Base-by-base conservation (phyloP, 2,329 filamentous ascomycete genomes). In the Aspergillus chevalieri region DNA sequence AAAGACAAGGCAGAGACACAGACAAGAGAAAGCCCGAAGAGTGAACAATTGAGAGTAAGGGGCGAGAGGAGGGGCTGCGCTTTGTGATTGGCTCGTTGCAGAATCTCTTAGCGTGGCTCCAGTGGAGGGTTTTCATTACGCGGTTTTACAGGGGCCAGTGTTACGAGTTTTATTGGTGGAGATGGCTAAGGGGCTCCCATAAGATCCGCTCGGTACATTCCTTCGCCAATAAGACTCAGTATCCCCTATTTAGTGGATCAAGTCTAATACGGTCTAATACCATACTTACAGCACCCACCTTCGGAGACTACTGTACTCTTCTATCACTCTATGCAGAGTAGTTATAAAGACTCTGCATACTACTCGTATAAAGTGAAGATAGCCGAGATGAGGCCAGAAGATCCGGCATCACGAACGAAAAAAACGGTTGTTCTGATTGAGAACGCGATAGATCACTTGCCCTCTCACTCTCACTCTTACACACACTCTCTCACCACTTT, bases 11-110 rank as follows among this genome's bases (percentile, higher is more conserved):
- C 43, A 47, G 47, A 43, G 26, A 24, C 9, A 41, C 34, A 8
- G 12, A 28, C 33, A 39, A 47, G 26, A 28, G 49, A 50, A 47
- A 46, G 43, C 33, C 22, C 38, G 49, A 45, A 52, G 51, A 49
- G 34, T 41, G 43, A 38, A 34, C 43, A 43, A 22, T 21, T 45
- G 34, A 47, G 44, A 43, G 48, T 43, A 49, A 52, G 43, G 17
- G 38, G 17, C 7, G 44, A 24, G 46, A 24, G 44, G 44, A 38
- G 45, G 36, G 38, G 10, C 17, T 19, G 10, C 17, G 38, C 7
- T 8, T 22, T 19, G 6, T 41, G 7, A 41, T 41, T 41, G 38
- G 38, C 10, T 19, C 26, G 38, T 12, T 17, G 38, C 17, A 19
- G 10, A 19, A 30, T 21, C 38, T 17, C 10, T 41, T 41, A 41